A percentile compares a stretch with the other conserved stretches of the same genome.
These are phyloP conservation scores for Sporothrix brasiliensis DNA, from an alignment of 2,329 filamentous ascomycete genomes.

Conservation along the genomic window DNA sequence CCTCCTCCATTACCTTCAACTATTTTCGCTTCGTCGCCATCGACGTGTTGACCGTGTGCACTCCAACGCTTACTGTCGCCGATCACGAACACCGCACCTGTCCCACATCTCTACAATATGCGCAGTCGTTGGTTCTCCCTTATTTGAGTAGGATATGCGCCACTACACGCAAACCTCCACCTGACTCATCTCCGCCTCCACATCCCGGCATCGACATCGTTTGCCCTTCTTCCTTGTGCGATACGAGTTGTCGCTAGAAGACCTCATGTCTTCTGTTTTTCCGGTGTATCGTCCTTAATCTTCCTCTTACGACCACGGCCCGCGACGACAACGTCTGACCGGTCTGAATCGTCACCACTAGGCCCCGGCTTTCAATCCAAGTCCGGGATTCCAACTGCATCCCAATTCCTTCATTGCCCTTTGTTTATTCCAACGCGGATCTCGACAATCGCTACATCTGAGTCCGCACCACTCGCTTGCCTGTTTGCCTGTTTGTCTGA, in stretches of 20 bases:
- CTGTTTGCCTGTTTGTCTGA: no score
- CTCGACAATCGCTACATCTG: neutral
- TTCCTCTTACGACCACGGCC: neutral
- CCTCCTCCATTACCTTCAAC: neutral
- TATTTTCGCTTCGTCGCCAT: neutral
- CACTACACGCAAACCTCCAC: constrained; percentile 13
- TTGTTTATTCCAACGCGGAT: neutral
- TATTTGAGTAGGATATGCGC: constrained; percentile 14
- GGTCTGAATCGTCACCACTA: no score
- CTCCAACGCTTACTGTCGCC: neutral
- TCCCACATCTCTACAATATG: constrained; percentile 7
- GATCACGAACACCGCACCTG: constrained; percentile 1
- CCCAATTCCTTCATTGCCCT: neutral
- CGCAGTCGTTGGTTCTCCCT: constrained; percentile 16
- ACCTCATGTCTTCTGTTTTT: no score
- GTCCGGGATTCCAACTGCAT: neutral
- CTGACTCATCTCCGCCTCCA: constrained; percentile 8
- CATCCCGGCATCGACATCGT: neutral
- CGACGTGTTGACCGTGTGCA: neutral
- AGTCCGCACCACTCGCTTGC: constrained; percentile 13
- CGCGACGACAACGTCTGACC: neutral
- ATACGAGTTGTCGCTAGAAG: neutral
- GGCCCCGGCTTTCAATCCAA: no score
- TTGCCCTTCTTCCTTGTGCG: neutral
- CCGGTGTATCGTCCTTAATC: neutral